Evolutionary conservation across 1,139 yeast species (phyloP).

Genomic region (Geotrichum citri-aurantii): DNA sequence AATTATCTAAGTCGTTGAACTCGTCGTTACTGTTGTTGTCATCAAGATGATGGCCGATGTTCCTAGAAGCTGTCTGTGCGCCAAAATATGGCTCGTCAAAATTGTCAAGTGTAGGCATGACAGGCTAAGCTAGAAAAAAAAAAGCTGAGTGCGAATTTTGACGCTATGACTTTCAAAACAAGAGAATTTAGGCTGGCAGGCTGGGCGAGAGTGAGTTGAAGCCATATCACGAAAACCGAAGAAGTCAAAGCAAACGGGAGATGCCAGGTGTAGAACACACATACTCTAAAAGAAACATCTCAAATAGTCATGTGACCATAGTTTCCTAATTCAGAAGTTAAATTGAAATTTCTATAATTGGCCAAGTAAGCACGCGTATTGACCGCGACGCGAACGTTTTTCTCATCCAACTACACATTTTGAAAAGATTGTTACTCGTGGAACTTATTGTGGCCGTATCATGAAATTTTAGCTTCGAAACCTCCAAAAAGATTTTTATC

Average conservation of each 20-base stretch:
- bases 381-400: neutral
- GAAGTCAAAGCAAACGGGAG: neutral
- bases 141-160: neutral
- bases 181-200: neutral
- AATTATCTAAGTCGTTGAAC: slow-evolving; percentile 4
- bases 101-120: neutral
- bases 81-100: neutral
- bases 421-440: neutral
- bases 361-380: neutral
- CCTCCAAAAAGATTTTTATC: neutral
- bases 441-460: too few species aligned
- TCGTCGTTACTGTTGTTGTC: neutral
- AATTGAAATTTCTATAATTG: neutral
- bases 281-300: neutral
- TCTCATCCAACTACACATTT: neutral
- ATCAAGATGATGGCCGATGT: neutral
- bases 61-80: neutral
- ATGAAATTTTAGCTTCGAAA: neutral
- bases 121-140: neutral
- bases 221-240: neutral
- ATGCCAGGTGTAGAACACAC: neutral
- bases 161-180: neutral
- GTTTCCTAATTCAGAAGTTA: neutral
- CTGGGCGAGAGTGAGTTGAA: neutral
- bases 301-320: neutral